Evolutionary conservation across 2,329 filamentous ascomycete genomes (phyloP).

Genomic region (Gyromitra esculenta): DNA sequence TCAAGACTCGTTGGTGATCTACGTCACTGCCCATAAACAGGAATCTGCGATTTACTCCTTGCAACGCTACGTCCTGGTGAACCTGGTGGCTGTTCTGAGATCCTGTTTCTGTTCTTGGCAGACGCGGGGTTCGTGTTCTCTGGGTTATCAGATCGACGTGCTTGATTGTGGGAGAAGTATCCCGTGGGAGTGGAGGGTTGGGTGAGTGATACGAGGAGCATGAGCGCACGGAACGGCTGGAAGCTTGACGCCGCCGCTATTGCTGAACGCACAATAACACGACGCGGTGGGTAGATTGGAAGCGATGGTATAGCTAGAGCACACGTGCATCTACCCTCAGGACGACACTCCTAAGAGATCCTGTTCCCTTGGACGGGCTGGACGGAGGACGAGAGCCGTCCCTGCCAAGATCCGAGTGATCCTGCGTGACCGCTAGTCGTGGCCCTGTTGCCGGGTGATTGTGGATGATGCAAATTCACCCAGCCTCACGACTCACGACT

Average conservation of each 20-base stretch:
- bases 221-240: too few relatives aligned
- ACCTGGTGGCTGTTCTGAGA: neutral
- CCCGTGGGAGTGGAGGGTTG: too few relatives aligned
- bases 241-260: too few relatives aligned
- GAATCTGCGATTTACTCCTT: neutral
- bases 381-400: neutral
- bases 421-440: neutral
- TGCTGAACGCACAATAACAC: neutral
- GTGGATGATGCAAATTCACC: neutral
- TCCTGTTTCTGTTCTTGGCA: neutral
- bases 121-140: too few relatives aligned
- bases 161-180: neutral
- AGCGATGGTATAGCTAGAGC: neutral
- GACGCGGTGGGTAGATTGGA: neutral
- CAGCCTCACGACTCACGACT: too few relatives aligned
- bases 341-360: neutral
- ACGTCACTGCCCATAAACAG: neutral
- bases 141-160: neutral
- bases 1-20: neutral
- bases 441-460: neutral
- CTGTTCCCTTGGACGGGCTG: neutral
- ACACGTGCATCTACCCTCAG: too few relatives aligned
- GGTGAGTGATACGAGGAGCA: too few relatives aligned
- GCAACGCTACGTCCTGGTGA: neutral
- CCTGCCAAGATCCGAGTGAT: constrained; percentile 24